Evolutionary conservation across 106 monocot genomes (phyloP), one percentile per base, ranked within the genome.

Genomic region (Dendrobium chrysotoxum): DNA sequence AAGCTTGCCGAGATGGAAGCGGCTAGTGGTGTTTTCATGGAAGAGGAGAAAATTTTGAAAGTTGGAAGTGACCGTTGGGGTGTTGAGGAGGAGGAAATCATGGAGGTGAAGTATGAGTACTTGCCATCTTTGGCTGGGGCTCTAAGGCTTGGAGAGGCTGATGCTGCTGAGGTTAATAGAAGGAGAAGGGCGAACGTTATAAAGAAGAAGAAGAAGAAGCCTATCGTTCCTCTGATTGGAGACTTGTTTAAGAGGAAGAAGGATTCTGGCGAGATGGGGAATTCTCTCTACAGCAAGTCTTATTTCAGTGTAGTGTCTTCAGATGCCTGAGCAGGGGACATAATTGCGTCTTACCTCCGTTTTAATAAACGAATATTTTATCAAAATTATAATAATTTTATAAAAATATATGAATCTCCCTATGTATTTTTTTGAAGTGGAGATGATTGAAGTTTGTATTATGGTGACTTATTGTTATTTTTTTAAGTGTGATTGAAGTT

Each of bases 211-310:
- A 25, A n/a, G 86, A 86, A 87, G 86, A 96, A 96, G 80, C 95
- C 95, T 6, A 91, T 96, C 40, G 66, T 96, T 57, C 95, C 95
- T 68, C 90, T 96, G 21, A 86, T 96, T 71, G 87, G 89, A 15
- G 92, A 90, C 79, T 53, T 96, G 23, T 93, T 96, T 73, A 80
- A 76, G 3, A 82, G 40, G 44, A 96, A 81, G 85, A 90, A 90
- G 85, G 81, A 53, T 23, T 55, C 85, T 2, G 74, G 68, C 39
- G 73, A 83, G 12, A 50, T 78, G 64, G 76, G 54, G 28, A 31
- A 76, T 53, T 84, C 78, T 39, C 26, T 87, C 23, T 81, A 75
- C 41, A 50, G 39, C 9, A 50, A 28, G 21, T 38, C 84, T 0
- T 86, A 76, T 45, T 86, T 80, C 23, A 54, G 87, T 75, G 42